A percentile compares a stretch with the other conserved stretches of the same genome.
Evolutionary conservation across 1,284 basidiomycete genomes (phyloP).

Genomic region (Ustilago trichophora): DNA sequence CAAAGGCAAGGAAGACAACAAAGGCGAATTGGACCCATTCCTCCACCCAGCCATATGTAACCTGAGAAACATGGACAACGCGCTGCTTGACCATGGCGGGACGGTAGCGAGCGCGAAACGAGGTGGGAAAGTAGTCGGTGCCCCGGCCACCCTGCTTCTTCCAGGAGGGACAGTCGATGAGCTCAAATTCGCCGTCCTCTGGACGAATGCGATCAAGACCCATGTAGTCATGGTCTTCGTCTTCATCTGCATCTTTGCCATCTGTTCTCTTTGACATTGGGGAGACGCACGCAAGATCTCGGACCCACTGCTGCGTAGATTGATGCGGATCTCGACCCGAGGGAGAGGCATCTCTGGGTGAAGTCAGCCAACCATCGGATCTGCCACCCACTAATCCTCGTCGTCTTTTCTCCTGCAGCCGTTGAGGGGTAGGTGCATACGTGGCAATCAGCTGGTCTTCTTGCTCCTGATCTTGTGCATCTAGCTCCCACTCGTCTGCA

Average conservation of each 20-base stretch:
- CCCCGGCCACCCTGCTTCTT: slow-evolving; percentile 48
- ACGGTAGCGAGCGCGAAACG: slow-evolving; percentile 47
- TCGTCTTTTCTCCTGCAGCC: slow-evolving; percentile 20
- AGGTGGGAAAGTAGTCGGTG: slow-evolving; percentile 55
- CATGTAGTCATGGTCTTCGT: slow-evolving; percentile 3
- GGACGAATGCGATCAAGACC: slow-evolving; percentile 10
- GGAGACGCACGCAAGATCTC: slow-evolving; percentile 18
- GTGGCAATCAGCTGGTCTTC: slow-evolving; percentile 43
- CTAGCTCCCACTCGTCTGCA: slow-evolving; percentile 11
- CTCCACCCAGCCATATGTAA: slow-evolving; percentile 52
- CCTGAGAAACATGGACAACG: slow-evolving; percentile 40
- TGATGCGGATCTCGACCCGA: slow-evolving; percentile 10
- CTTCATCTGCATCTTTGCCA: neutral
- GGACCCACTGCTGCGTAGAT: slow-evolving; percentile 30
- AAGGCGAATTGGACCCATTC: slow-evolving; percentile 56
- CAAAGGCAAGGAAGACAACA: slow-evolving; percentile 56
- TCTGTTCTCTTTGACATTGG: neutral
- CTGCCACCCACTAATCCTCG: slow-evolving; percentile 4
- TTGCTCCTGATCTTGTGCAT: slow-evolving; percentile 8
- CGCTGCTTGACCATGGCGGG: slow-evolving; percentile 55
- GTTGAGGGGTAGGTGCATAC: slow-evolving; percentile 30
- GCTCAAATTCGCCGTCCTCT: slow-evolving; percentile 51
- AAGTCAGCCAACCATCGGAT: neutral
- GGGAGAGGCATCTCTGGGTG: slow-evolving; percentile 1
- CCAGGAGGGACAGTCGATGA: slow-evolving; percentile 46